Conservation (phyloP, 2,329 filamentous ascomycete species). For the Alternaria brassicae region DNA sequence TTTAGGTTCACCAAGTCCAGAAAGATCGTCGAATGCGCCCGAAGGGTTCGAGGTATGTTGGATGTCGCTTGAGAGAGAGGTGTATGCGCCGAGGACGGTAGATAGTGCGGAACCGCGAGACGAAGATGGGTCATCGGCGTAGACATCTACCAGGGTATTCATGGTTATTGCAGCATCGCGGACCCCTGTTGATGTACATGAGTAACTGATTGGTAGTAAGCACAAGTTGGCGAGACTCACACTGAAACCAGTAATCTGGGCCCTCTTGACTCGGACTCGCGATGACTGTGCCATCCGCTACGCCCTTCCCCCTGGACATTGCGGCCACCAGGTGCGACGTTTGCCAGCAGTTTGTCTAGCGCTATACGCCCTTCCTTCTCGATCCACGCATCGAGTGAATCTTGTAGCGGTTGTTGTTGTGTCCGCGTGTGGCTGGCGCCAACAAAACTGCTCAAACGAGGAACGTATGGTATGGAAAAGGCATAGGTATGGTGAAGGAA, state of each 20-base stretch:
- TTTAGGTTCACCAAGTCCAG: conserved; percentile 54
- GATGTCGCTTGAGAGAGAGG: conserved; percentile 44
- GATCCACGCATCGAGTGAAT: conserved; percentile 48
- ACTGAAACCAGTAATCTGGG: conserved; percentile 57
- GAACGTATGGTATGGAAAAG: conserved; percentile 39
- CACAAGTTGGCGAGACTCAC: conserved; percentile 27
- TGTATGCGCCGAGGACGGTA: conserved; percentile 44
- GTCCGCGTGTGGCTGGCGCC: conserved; percentile 24
- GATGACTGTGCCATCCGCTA: conserved; percentile 51
- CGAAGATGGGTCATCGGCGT: conserved; percentile 43
- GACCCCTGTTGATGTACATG: conserved; percentile 38
- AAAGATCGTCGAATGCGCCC: conserved; percentile 45
- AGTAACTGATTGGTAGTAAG: neutral
- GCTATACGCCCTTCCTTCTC: conserved; percentile 46
- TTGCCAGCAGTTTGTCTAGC: conserved; percentile 51
- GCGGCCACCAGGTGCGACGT: conserved; percentile 52
- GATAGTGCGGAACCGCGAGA: conserved; percentile 36
- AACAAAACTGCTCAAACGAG: conserved; percentile 24
- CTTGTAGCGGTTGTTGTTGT: conserved; percentile 38
- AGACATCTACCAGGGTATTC: conserved; percentile 51
- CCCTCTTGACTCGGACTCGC: conserved; percentile 52
- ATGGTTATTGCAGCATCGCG: conserved; percentile 56
- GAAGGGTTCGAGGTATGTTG: conserved; percentile 52
- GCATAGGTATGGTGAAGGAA: conserved; percentile 30
- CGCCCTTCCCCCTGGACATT: conserved; percentile 46